Evolutionary conservation across 768 basidiomycete genomes (phyloP).

Genomic region (Cantharellus anzutake): DNA sequence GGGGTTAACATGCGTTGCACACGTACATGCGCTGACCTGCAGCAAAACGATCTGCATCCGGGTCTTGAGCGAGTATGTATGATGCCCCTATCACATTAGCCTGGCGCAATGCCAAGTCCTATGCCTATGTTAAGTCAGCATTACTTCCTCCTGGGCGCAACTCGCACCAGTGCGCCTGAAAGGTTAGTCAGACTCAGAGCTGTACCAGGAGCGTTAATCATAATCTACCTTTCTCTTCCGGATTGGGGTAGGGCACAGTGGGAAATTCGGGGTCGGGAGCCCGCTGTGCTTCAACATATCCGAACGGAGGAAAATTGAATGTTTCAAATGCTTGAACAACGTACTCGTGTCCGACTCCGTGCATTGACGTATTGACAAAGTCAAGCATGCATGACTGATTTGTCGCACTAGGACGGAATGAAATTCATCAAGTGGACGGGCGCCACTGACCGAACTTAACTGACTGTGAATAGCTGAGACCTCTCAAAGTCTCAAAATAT

Average conservation of each 20-base stretch:
- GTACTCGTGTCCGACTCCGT: conserved; percentile 65
- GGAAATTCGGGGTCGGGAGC: conserved; percentile 70
- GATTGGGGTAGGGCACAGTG: conserved; percentile 73
- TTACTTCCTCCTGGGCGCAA: neutral
- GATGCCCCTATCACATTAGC: conserved; percentile 33
- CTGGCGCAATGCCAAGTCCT: conserved; percentile 54
- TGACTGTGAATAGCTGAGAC: conserved; percentile 13
- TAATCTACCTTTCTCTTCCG: conserved; percentile 62
- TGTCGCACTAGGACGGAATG: conserved; percentile 13
- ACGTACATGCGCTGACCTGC: conserved; percentile 50
- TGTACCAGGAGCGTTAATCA: neutral
- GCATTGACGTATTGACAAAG: conserved; percentile 82
- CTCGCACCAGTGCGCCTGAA: neutral
- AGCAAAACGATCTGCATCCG: conserved; percentile 69
- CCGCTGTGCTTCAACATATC: conserved; percentile 46
- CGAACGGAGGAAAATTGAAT: conserved; percentile 40
- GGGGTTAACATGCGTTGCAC: neutral
- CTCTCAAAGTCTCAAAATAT: conserved; percentile 31
- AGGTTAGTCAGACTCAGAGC: neutral
- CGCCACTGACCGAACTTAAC: neutral
- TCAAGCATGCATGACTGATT: conserved; percentile 25
- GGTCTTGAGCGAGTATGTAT: conserved; percentile 77
- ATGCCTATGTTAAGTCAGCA: neutral
- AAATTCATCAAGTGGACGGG: neutral
- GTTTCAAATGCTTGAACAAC: conserved; percentile 34